Evolutionary conservation across 768 basidiomycete genomes (phyloP), one percentile per base, ranked within the genome.

Genomic region (Zangia roseola): DNA sequence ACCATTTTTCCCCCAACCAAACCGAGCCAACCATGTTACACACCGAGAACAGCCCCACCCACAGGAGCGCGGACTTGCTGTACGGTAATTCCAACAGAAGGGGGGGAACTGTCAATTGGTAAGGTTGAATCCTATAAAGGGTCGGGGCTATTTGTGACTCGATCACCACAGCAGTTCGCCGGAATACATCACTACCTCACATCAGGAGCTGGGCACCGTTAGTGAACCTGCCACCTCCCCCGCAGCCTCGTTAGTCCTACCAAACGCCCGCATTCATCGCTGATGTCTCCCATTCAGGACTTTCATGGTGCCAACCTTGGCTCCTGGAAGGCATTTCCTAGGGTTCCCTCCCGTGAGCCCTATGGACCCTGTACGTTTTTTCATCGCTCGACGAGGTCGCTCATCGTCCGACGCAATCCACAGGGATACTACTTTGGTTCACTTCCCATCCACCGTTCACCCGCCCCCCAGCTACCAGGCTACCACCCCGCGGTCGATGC

Each of bases 51-150:
- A 60, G 52, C 60, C 50, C 26, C 10, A 1, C 7, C 4, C 45
- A 63, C 63, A 62, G 62, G 36, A 63, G n/a, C 23, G 19, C 10
- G 26, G 36, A 26, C 12, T 8, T 65, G 60, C 56, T 62, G 57
- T 59, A 49, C 19, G 12, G 4, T 37, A 19, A 51, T 42, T 28
- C 49, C 38, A 44, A 43, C 35, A 23, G 42, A 39, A 37, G 16
- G 12, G 8, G 30, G 33, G 44, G 37, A 50, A 24, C 23, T 17
- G 40, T 54, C 31, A 30, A 51, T 39, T 1, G 43, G 60, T 63
- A 36, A 24, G 63, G 16, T 36, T 19, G 10, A 42, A 25, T 37
- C 10, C 9, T 59, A 62, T 59, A 62, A 59, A 51, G 38, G 45
- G 17, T 1, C 20, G 33, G 24, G 35, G 23, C 3, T 20, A 28